phyloP scores from a whole-genome alignment of 208 protist species.

The Crithidia acanthocephali region DNA sequence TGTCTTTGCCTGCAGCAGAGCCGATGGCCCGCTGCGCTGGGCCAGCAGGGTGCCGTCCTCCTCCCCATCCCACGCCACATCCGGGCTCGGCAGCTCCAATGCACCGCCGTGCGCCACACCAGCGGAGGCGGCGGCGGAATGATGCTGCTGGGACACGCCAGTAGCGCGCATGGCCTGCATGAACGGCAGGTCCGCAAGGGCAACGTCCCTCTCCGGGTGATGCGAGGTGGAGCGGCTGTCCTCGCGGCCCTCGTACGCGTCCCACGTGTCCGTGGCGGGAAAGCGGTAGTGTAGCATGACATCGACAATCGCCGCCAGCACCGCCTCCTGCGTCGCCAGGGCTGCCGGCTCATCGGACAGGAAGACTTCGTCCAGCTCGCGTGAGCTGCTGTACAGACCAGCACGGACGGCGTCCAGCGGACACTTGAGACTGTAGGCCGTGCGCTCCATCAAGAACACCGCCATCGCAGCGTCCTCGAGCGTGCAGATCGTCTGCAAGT shows the following conservation, averaged over 20 bases:
- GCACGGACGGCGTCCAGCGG: conserved; percentile 59
- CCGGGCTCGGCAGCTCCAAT: not conserved
- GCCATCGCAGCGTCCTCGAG: conserved; percentile 88
- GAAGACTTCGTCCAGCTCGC: conserved; percentile 76
- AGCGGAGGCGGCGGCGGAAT: too few species aligned
- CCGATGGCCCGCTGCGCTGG: conserved; percentile 25
- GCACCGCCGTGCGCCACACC: not conserved
- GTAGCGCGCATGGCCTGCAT: conserved; percentile 33
- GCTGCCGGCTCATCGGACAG: conserved; percentile 42
- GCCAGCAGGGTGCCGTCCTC: conserved; percentile 25
- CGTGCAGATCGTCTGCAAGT: conserved; percentile 79
- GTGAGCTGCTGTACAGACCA: conserved; percentile 78
- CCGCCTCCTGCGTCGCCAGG: conserved; percentile 47
- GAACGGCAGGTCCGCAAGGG: conserved; percentile 34
- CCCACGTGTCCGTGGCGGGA: conserved; percentile 15
- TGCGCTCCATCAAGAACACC: conserved; percentile 89
- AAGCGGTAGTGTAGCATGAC: conserved; percentile 61
- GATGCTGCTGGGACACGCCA: not conserved
- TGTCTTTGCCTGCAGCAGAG: conserved; percentile 35
- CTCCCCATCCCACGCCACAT: not conserved
- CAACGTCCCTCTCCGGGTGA: conserved; percentile 15
- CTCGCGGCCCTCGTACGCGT: conserved; percentile 4
- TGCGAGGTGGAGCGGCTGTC: not conserved
- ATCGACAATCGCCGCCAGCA: conserved; percentile 61
- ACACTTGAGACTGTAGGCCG: conserved; percentile 83